These are phyloP conservation scores for Opeltia flavorubescens DNA, from an alignment of 495 filamentous ascomycete genomes.

Conservation along the genomic window DNA sequence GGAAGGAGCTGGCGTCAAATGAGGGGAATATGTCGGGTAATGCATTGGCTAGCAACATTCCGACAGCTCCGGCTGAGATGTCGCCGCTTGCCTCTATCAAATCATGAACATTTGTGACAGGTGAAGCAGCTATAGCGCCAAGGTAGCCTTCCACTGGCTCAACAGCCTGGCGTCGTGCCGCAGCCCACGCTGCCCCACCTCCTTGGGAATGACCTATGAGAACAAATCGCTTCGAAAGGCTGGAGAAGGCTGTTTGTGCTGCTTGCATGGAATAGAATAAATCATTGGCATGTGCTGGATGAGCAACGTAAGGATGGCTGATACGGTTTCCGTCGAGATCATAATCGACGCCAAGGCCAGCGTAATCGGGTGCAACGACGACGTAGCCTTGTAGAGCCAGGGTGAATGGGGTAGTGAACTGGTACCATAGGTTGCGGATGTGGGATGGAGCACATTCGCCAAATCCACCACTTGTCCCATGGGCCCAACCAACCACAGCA, in stretches of 20 bases:
- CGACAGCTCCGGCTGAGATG: conserved; percentile 16
- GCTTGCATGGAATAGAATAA: conserved; percentile 30
- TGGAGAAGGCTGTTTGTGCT: conserved; percentile 25
- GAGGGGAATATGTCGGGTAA: background rate
- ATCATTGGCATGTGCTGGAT: conserved; percentile 26
- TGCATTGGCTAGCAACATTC: background rate
- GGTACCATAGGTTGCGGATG: conserved; percentile 32
- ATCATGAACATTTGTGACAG: conserved; percentile 21
- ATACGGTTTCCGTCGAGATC: conserved; percentile 22
- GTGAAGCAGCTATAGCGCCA: conserved; percentile 26
- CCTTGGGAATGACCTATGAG: conserved; percentile 36
- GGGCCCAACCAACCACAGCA: conserved; percentile 37
- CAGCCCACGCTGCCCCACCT: conserved; percentile 30
- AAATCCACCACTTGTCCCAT: conserved; percentile 37
- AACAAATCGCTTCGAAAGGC: conserved; percentile 24
- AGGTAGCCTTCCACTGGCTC: conserved; percentile 23
- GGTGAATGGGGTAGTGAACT: conserved; percentile 27
- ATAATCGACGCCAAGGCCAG: conserved; percentile 35
- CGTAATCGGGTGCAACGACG: conserved; percentile 43
- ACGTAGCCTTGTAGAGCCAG: conserved; percentile 36
- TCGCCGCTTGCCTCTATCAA: conserved; percentile 11
- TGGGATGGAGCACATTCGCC: conserved; percentile 30
- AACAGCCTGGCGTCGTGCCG: conserved; percentile 24
- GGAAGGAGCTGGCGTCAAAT: conserved; percentile 19
- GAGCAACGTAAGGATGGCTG: conserved; percentile 26